Evolutionary conservation across 352 stramenopile genomes (phyloP).

Genomic region (Pythium coloratum): DNA sequence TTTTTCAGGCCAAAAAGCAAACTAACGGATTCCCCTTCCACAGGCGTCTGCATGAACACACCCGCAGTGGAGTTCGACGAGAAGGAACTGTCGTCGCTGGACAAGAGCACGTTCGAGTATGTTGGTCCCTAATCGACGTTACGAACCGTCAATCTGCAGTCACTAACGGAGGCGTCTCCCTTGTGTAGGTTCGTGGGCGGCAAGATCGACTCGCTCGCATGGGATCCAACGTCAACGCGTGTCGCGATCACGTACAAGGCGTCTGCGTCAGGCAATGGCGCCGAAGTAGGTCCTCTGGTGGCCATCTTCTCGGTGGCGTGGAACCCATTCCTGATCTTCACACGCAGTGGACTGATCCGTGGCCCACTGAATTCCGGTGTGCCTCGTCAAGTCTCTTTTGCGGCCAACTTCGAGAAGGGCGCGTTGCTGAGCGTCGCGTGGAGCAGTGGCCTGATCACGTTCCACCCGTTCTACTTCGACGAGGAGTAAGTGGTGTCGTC

Average conservation of each 20-base stretch:
- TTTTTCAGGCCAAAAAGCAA: not conserved
- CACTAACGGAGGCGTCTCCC: not conserved
- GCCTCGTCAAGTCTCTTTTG: slow-evolving; percentile 59
- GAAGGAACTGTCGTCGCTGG: slow-evolving; percentile 57
- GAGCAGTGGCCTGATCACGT: slow-evolving; percentile 77
- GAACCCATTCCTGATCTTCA: slow-evolving; percentile 79
- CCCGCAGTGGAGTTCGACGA: slow-evolving; percentile 69
- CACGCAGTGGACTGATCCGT: slow-evolving; percentile 31
- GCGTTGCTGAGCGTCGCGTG: slow-evolving; percentile 70
- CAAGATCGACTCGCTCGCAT: slow-evolving; percentile 54
- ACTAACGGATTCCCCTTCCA: not conserved
- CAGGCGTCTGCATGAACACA: slow-evolving; percentile 75
- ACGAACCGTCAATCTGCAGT: too few species aligned
- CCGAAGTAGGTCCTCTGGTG: slow-evolving; percentile 51
- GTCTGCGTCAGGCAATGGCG: slow-evolving; percentile 13
- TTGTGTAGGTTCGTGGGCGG: slow-evolving; percentile 51
- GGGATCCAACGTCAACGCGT: slow-evolving; percentile 70
- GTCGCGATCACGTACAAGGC: slow-evolving; percentile 61
- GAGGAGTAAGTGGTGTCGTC: slow-evolving; percentile 26
- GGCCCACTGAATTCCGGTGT: slow-evolving; percentile 60
- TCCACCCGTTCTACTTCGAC: slow-evolving; percentile 80
- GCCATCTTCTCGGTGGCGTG: slow-evolving; percentile 70
- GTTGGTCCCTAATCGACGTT: slow-evolving; percentile 9
- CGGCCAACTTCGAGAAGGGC: slow-evolving; percentile 66
- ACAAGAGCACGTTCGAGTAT: slow-evolving; percentile 61